Percentiles rank a stretch among this genome's conserved stretches.
These are phyloP conservation scores for Anthostomella pinea DNA, from an alignment of 2,329 filamentous ascomycete genomes.

Conservation along the genomic window DNA sequence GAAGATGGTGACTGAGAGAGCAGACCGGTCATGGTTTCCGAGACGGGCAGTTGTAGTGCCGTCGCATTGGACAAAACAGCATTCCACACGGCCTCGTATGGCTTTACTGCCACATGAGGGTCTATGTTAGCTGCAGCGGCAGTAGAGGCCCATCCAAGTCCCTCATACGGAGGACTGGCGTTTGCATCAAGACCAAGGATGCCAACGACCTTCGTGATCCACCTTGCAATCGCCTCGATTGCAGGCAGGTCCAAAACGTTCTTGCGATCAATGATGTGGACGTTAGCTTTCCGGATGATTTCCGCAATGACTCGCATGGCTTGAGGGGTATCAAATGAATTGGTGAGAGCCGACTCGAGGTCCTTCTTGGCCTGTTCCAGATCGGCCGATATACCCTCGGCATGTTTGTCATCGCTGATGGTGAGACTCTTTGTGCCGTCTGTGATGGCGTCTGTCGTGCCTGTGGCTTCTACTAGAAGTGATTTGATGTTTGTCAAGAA, in stretches of 20 bases:
- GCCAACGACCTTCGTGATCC: conserved; percentile 79
- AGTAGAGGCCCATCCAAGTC: conserved; percentile 53
- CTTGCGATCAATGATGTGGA: conserved; percentile 48
- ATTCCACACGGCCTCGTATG: conserved; percentile 45
- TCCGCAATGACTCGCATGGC: conserved; percentile 78
- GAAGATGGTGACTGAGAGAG: conserved; percentile 41
- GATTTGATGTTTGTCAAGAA: conserved; percentile 59
- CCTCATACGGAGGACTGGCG: conserved; percentile 52
- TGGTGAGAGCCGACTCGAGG: conserved; percentile 60
- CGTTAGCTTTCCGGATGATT: conserved; percentile 75
- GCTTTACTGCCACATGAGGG: conserved; percentile 44
- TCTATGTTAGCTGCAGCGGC: conserved; percentile 38
- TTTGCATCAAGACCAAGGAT: conserved; percentile 77
- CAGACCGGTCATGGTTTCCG: conserved; percentile 41
- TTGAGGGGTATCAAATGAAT: conserved; percentile 83
- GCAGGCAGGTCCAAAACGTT: conserved; percentile 43
- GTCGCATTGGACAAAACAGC: conserved; percentile 46
- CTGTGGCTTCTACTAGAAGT: conserved; percentile 45
- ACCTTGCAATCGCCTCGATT: conserved; percentile 62
- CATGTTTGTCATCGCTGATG: conserved; percentile 32
- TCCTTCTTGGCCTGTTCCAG: conserved; percentile 55
- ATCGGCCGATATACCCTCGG: conserved; percentile 36
- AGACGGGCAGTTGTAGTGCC: conserved; percentile 45
- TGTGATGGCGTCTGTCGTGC: conserved; percentile 24
- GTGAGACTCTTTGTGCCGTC: conserved; percentile 37